Evolutionary conservation across 176 grass and related monocot species (phyloP), one percentile per base, ranked within the genome.

Genomic region (Avena sativa): DNA sequence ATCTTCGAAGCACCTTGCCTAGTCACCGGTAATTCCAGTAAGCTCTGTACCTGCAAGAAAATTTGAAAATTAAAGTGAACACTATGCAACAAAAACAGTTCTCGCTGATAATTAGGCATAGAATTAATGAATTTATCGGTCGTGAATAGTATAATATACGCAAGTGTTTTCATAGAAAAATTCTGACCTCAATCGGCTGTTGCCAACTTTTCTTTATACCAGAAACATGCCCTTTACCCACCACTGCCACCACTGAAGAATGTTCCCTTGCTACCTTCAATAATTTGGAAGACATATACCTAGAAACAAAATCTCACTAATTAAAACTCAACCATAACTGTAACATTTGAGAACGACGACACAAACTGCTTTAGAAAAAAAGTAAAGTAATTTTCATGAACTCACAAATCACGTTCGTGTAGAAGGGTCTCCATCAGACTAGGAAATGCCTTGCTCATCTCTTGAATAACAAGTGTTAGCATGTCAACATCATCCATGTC

Each of bases 401-500:
- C 92, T 86, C 80, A 98, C 97, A 96, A 43, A 82, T 98, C 97
- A 34, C 97, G 93, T 57, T 98, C 97, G 79, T 91, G 89, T 44
- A 98, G 81, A 88, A 98, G 94, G 36, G 94, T 96, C 79, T 96
- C 87, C 87, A 96, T 94, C 52, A 98, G 76, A 87, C 87, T 94
- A 84, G 97, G 97, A 76, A 98, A 98, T 65, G 80, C 88, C 90
- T 93, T 98, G 71, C 94, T 94, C 97, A 98, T 94, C 87, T 96
- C 94, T 98, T 98, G 97, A 87, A 96, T 92, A 15, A 94, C 92
- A 62, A 94, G 83, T 66, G 92, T 98, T 50, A 98, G 80, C 92
- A 94, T 95, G 88, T 98, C 97, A 74, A 87, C 88, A 90, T 98
- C 92, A 43, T 98, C 90, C 93, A 98, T 94, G 15, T 98, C 97